A percentile compares a stretch with the other conserved stretches of the same genome.
phyloP scores from a whole-genome alignment of 495 filamentous ascomycete species.

The Xylaria grammica region DNA sequence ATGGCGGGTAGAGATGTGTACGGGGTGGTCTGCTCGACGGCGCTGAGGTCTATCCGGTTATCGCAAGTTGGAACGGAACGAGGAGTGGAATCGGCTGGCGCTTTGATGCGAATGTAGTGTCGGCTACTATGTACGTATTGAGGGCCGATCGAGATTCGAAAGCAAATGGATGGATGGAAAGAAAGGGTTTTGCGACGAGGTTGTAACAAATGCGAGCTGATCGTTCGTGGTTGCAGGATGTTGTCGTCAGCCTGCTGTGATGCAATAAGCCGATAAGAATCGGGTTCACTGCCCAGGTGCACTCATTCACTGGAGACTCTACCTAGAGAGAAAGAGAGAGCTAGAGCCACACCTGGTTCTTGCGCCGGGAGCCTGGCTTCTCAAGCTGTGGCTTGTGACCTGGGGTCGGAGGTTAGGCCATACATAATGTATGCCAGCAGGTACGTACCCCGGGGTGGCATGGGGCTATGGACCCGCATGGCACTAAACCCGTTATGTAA shows the following conservation, averaged over 20 bases:
- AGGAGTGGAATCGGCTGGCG: neutral
- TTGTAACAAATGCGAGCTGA: neutral
- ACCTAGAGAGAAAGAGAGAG: constrained; percentile 10
- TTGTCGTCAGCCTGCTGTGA: constrained; percentile 41
- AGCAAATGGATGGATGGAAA: neutral
- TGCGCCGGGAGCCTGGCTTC: constrained; percentile 13
- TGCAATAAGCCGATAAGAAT: constrained; percentile 26
- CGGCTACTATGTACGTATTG: neutral
- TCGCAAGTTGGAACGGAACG: neutral
- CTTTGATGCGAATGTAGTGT: neutral
- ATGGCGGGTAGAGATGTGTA: neutral
- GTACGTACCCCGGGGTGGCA: constrained; percentile 26
- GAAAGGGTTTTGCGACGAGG: neutral
- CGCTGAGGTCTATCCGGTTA: neutral
- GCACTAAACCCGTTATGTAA: constrained; percentile 31
- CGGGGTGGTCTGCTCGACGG: neutral
- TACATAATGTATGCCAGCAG: neutral
- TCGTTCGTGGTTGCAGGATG: constrained; percentile 28
- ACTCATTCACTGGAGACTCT: no score
- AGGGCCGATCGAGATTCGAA: neutral
- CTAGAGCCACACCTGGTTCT: constrained; percentile 39
- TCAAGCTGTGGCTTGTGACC: constrained; percentile 21
- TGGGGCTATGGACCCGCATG: constrained; percentile 23
- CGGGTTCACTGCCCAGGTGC: constrained; percentile 2
- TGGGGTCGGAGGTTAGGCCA: neutral